Evolutionary conservation across 257 asterid species (phyloP).

Genomic region (Handroanthus guayacan): DNA sequence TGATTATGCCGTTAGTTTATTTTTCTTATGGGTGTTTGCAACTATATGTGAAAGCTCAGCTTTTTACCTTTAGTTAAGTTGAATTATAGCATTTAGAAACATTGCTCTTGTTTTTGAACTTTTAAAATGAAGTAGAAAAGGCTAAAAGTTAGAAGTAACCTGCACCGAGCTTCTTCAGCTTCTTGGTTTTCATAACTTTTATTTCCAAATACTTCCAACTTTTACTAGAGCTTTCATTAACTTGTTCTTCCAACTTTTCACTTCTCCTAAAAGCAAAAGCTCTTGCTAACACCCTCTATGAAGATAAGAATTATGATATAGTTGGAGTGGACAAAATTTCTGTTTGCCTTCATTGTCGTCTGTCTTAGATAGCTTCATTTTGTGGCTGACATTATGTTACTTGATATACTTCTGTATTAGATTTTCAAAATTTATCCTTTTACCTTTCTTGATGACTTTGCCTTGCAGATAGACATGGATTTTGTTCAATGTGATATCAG

Average conservation of each 20-base stretch:
- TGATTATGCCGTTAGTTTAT: not conserved
- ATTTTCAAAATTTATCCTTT: not conserved
- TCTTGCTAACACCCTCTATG: not conserved
- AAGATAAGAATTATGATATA: constrained; percentile 3
- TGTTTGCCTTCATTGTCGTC: not conserved
- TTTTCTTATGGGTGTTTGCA: not conserved
- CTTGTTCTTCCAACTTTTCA: no score
- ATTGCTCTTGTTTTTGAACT: no score
- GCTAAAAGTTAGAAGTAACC: no score
- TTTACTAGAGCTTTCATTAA: no score
- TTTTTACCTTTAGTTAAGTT: no score
- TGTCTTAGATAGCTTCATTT: not conserved
- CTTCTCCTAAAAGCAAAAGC: no score
- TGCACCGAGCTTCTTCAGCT: no score
- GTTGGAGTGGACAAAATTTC: not conserved
- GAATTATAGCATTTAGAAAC: no score
- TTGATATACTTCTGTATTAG: not conserved
- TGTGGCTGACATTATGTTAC: not conserved
- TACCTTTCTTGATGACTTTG: constrained; percentile 26
- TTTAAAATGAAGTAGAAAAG: no score
- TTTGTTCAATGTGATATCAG: constrained; percentile 76
- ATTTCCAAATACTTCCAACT: no score
- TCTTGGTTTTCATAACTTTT: no score
- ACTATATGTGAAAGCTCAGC: no score
- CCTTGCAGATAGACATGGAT: constrained; percentile 75